Evolutionary conservation across 768 basidiomycete species (phyloP).

Genomic region (Suillus fuscotomentosus): DNA sequence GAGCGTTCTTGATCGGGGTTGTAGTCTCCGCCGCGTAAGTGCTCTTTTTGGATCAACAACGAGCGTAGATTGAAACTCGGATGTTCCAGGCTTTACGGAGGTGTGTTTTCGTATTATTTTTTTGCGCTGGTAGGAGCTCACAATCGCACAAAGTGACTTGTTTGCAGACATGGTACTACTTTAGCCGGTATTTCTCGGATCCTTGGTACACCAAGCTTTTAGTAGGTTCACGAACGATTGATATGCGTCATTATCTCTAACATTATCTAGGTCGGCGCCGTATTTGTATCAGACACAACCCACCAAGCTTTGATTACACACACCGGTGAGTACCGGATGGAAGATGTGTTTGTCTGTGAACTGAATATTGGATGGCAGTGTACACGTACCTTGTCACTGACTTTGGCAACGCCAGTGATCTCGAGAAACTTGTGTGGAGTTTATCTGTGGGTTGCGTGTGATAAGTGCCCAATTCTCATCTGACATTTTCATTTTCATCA

Average conservation of each 20-base stretch:
- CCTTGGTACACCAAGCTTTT: constrained; percentile 40
- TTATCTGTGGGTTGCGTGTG: constrained; percentile 8
- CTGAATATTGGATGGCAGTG: constrained; percentile 25
- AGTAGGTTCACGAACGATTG: constrained; percentile 24
- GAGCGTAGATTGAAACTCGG: neutral
- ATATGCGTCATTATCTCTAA: neutral
- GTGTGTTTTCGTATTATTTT: constrained; percentile 21
- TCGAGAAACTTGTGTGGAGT: constrained; percentile 39
- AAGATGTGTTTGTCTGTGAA: neutral
- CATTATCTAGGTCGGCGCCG: constrained; percentile 41
- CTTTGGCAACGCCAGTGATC: constrained; percentile 28
- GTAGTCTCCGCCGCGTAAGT: constrained; percentile 45
- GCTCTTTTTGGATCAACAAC: neutral
- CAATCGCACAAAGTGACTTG: constrained; percentile 38
- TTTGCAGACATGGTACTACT: constrained; percentile 52
- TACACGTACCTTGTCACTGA: constrained; percentile 42
- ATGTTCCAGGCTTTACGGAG: constrained; percentile 42
- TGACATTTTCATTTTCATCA: neutral
- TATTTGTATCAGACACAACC: constrained; percentile 48
- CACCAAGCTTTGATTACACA: constrained; percentile 53
- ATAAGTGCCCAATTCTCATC: neutral
- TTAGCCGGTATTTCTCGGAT: constrained; percentile 42
- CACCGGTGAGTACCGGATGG: constrained; percentile 32
- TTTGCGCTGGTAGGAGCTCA: neutral
- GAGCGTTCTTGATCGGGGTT: constrained; percentile 46